Evolutionary conservation across 495 filamentous ascomycete species (phyloP), one percentile per base, ranked within the genome.

Genomic region (Penicillium paradoxum): DNA sequence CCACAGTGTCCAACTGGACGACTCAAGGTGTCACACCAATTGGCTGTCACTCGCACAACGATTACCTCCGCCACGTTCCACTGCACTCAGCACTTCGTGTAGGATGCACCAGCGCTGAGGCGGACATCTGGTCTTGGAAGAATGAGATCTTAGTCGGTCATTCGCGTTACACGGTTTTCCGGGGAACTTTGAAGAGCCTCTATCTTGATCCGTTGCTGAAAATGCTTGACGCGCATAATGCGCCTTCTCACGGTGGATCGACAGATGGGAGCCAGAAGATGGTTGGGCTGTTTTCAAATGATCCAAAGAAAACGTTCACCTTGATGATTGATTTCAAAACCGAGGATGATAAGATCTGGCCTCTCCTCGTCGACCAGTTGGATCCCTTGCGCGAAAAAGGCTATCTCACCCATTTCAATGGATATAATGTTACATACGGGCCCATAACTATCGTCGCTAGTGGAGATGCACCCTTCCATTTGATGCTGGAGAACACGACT

Each of bases 361-460:
- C 78, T 0, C 58, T 61, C 5, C 62, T 76, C 2, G 43, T 64
- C 8, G 27, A 59, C 5, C 76, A 82, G 32, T 73, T 91, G 1
- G 56, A 74, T 19, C 79, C 80, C 0, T 68, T 90, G 1, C 75
- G 83, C 6, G 73, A 79, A 30, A 63, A 65, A 9, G 78, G 77
- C 21, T 88, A 78, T 68, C 67, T 90, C 5, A 83, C 76, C 5
- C 76, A 78, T 49, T 73, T 79, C 34, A 68, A 84, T 49, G 73
- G 79, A 32, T 72, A 70, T 1, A 60, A 66, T 22, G 53, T 71
- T 4, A 37, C 70, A 14, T 51, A 62, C 1, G 66, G 86, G 4
- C 82, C 81, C 7, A 60, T 95, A 30, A 93, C 87, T 0, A 74
- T 93, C 3, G 83, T 92, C 1, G 82, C 77, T 2, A 86, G 83